Conservation (phyloP, 1,284 basidiomycete genomes). For the Cutaneotrichosporon dermatis region DNA sequence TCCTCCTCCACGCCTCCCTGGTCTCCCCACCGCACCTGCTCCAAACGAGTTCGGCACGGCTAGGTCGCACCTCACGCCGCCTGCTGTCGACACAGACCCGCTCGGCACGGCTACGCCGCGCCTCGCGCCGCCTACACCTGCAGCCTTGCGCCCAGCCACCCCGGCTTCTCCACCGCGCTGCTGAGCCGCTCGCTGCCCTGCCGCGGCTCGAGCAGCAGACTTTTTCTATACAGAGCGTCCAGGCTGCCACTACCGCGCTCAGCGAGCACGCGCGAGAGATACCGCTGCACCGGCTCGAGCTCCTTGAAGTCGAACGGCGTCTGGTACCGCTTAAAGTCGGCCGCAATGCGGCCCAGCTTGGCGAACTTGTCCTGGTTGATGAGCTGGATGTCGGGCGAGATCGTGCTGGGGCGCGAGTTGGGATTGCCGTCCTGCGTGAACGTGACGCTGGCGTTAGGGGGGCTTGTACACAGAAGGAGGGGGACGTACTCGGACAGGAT, state of each 20-base stretch:
- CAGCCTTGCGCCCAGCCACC: slow-evolving; percentile 30
- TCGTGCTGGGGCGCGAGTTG: slow-evolving; percentile 72
- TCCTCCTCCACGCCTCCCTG: no score
- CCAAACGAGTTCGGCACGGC: no score
- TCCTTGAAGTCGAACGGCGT: slow-evolving; percentile 48
- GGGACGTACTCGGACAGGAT: slow-evolving; percentile 52
- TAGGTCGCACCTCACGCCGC: no score
- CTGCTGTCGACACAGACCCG: no score
- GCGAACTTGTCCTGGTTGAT: slow-evolving; percentile 95
- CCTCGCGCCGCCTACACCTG: neutral
- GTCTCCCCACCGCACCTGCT: no score
- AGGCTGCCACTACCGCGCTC: slow-evolving; percentile 46
- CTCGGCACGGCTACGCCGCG: no score
- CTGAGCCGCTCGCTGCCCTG: slow-evolving; percentile 40
- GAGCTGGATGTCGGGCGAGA: slow-evolving; percentile 69
- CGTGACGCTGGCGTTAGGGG: slow-evolving; percentile 57
- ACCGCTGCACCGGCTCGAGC: slow-evolving; percentile 43
- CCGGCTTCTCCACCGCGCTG: slow-evolving; percentile 38
- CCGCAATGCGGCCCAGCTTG: slow-evolving; percentile 80
- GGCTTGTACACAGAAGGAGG: neutral
- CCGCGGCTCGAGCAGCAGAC: slow-evolving; percentile 47
- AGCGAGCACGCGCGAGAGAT: slow-evolving; percentile 38
- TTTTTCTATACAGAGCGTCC: slow-evolving; percentile 48
- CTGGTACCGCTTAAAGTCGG: slow-evolving; percentile 93
- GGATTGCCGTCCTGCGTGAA: slow-evolving; percentile 95